Percentiles rank a stretch among this genome's conserved stretches.
These are phyloP conservation scores for Xylaria sp. DNA, from an alignment of 2,329 filamentous ascomycete genomes.

Conservation along the genomic window DNA sequence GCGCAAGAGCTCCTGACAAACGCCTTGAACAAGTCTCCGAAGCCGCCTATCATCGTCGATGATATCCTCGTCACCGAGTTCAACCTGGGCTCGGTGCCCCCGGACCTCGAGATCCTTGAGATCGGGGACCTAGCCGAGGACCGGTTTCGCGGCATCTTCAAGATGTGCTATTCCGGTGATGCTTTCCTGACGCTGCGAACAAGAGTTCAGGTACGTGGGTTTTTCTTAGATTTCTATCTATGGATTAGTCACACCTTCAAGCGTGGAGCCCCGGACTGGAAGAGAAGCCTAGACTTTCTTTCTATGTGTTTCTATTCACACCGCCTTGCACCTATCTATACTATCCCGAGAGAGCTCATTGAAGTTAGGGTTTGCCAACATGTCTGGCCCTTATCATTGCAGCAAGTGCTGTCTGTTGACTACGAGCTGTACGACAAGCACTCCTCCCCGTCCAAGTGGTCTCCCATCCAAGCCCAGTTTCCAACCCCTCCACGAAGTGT, in stretches of 20 bases:
- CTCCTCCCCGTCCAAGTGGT: background rate
- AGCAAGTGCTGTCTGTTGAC: slow-evolving; percentile 42
- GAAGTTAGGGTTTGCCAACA: background rate
- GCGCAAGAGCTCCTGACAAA: slow-evolving; percentile 94
- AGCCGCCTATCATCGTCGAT: slow-evolving; percentile 98
- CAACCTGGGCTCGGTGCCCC: slow-evolving; percentile 93
- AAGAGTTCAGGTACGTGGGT: slow-evolving; percentile 80
- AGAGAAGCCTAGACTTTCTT: background rate
- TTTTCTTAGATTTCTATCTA: slow-evolving; percentile 19
- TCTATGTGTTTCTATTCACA: background rate
- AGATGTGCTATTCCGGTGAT: slow-evolving; percentile 98
- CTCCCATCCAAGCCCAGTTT: slow-evolving; percentile 14
- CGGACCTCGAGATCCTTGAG: slow-evolving; percentile 95
- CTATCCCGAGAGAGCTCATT: background rate
- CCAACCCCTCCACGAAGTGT: slow-evolving; percentile 11
- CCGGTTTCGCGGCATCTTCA: slow-evolving; percentile 97
- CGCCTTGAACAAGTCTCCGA: slow-evolving; percentile 96
- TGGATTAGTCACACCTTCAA: slow-evolving; percentile 14
- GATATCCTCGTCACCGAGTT: slow-evolving; percentile 98
- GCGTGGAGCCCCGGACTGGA: background rate
- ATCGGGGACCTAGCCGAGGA: slow-evolving; percentile 98
- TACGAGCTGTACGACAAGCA: slow-evolving; percentile 24
- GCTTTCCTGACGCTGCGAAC: slow-evolving; percentile 96
- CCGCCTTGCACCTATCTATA: background rate
- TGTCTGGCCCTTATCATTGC: slow-evolving; percentile 22